A percentile compares a stretch with the other conserved stretches of the same genome.
Evolutionary conservation across 495 filamentous ascomycete species (phyloP).

Genomic region (Podospora pseudopauciseta): DNA sequence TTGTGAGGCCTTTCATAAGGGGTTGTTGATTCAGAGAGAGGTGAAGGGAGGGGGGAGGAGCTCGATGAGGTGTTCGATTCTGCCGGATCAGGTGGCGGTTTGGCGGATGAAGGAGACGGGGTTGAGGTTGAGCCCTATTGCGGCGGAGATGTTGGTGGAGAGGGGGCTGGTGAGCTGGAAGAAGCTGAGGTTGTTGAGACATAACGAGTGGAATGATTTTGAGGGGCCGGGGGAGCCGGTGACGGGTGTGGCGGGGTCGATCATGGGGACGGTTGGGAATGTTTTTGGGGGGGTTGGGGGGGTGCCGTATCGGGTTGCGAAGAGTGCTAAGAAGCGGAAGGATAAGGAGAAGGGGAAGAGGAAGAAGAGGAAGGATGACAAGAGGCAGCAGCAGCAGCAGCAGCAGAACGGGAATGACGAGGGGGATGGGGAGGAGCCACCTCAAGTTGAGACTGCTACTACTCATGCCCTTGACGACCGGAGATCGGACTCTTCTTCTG

Average conservation of each 20-base stretch:
- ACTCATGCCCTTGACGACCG: conserved; percentile 23
- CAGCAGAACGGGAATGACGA: conserved; percentile 12
- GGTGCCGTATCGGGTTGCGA: conserved; percentile 55
- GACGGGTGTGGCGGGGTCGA: conserved; percentile 57
- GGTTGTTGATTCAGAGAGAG: conserved; percentile 34
- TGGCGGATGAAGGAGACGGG: conserved; percentile 62
- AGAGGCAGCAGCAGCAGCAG: conserved; percentile 31
- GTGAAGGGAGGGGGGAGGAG: conserved; percentile 48
- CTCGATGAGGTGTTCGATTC: conserved; percentile 65
- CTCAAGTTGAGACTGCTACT: conserved; percentile 20
- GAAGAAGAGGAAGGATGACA: conserved; percentile 42
- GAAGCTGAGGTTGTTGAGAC: conserved; percentile 61
- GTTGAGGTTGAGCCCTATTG: conserved; percentile 60
- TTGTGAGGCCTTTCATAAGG: conserved; percentile 64
- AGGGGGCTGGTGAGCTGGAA: conserved; percentile 57
- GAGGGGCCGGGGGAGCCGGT: conserved; percentile 73
- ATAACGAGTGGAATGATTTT: conserved; percentile 76
- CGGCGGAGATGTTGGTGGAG: conserved; percentile 60
- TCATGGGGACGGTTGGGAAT: conserved; percentile 51
- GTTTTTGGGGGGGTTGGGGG: conserved; percentile 56
- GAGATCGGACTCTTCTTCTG: conserved; percentile 14
- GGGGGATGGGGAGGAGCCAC: neutral
- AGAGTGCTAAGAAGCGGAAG: conserved; percentile 46
- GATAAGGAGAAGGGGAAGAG: conserved; percentile 42
- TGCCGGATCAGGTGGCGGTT: conserved; percentile 60